phyloP scores from a whole-genome alignment of 495 filamentous ascomycete genomes.

The Daldinia bambusicola region DNA sequence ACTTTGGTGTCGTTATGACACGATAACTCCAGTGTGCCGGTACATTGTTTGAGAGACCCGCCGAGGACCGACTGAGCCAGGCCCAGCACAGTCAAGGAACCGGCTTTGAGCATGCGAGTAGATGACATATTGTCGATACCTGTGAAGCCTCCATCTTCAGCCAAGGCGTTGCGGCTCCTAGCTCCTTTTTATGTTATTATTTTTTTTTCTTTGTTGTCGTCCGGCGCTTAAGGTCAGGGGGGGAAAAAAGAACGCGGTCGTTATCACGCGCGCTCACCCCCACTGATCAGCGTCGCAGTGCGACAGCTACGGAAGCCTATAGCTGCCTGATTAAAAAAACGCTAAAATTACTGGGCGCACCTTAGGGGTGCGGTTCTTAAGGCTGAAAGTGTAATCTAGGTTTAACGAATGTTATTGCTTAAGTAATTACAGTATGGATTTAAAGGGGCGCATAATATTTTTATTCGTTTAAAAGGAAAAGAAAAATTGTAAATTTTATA shows the following conservation, averaged over 20 bases:
- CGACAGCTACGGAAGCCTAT: too few relatives aligned
- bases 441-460: too few relatives aligned
- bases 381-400: too few relatives aligned
- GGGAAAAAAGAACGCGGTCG: constrained; percentile 3
- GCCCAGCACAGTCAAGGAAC: constrained; percentile 24
- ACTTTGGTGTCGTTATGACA: constrained; percentile 54
- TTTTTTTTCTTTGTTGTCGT: background rate
- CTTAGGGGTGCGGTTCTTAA: too few relatives aligned
- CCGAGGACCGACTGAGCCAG: constrained; percentile 26
- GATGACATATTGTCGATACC: constrained; percentile 19
- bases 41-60: constrained; percentile 26
- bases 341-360: too few relatives aligned
- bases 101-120: constrained; percentile 23
- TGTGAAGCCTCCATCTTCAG: constrained; percentile 6
- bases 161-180: background rate
- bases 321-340: too few relatives aligned
- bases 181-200: constrained; percentile 17
- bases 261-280: constrained; percentile 22
- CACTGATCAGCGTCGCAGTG: constrained; percentile 27
- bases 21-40: constrained; percentile 23
- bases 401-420: too few relatives aligned
- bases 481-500: too few relatives aligned
- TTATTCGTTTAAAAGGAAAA: too few relatives aligned
- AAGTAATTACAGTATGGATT: too few relatives aligned
- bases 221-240: constrained; percentile 17